phyloP scores from a whole-genome alignment of 2,329 filamentous ascomycete genomes.

The Claviceps cyperi region DNA sequence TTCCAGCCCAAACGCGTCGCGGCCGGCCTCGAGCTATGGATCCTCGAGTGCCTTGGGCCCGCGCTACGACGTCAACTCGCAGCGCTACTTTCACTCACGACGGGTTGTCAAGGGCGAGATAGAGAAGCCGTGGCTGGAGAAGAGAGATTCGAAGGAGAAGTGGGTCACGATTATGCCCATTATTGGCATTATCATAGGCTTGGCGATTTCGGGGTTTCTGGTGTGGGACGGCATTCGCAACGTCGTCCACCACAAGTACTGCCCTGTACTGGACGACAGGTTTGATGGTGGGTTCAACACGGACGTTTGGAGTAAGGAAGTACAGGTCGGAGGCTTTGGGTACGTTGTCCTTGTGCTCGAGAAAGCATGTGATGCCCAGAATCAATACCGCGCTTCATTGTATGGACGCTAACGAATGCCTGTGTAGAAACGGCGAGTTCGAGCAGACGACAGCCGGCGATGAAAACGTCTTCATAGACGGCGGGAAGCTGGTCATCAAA shows the following conservation, averaged over 20 bases:
- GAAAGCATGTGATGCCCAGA: no score
- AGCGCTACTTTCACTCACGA: slow-evolving; percentile 58
- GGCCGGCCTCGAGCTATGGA: slow-evolving; percentile 32
- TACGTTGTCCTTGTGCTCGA: slow-evolving; percentile 26
- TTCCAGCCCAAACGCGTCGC: slow-evolving; percentile 28
- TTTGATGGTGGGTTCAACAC: slow-evolving; percentile 45
- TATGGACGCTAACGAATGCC: neutral
- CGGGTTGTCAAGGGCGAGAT: slow-evolving; percentile 57
- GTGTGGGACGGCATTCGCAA: slow-evolving; percentile 61
- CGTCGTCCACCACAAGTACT: slow-evolving; percentile 64
- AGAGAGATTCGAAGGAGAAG: slow-evolving; percentile 64
- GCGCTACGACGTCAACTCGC: slow-evolving; percentile 23
- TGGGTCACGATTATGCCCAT: slow-evolving; percentile 74
- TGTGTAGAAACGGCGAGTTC: slow-evolving; percentile 60
- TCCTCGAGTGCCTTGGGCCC: slow-evolving; percentile 26
- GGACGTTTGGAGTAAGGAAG: slow-evolving; percentile 58
- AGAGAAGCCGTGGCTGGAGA: slow-evolving; percentile 65
- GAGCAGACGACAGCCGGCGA: slow-evolving; percentile 57
- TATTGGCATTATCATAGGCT: slow-evolving; percentile 53
- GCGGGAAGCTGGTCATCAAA: slow-evolving; percentile 58
- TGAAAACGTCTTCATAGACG: slow-evolving; percentile 60
- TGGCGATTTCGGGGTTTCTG: slow-evolving; percentile 54
- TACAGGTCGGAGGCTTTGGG: slow-evolving; percentile 63
- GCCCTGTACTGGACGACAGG: slow-evolving; percentile 49
- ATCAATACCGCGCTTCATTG: neutral